A percentile compares a stretch with the other conserved stretches of the same genome.
Evolutionary conservation across 2,329 filamentous ascomycete genomes (phyloP).

Genomic region (Colletotrichum trifolii): DNA sequence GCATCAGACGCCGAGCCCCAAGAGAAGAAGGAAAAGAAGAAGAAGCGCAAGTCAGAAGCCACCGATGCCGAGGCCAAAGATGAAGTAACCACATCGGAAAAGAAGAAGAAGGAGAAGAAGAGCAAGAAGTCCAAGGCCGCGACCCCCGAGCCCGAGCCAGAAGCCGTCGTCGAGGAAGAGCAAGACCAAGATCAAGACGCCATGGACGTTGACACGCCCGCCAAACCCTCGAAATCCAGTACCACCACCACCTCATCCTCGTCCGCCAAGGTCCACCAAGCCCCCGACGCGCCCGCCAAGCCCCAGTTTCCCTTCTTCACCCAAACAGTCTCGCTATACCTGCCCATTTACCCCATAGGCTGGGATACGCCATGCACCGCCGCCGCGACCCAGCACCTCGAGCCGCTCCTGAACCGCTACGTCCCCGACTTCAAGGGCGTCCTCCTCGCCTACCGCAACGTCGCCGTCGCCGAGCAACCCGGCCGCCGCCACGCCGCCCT

Average conservation of each 20-base stretch:
- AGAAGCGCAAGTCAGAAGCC: constrained; percentile 47
- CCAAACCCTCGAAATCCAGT: constrained; percentile 40
- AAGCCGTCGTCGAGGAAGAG: constrained; percentile 37
- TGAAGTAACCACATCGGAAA: constrained; percentile 19
- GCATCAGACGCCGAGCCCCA: constrained; percentile 44
- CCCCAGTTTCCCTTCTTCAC: constrained; percentile 77
- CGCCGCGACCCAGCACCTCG: constrained; percentile 78
- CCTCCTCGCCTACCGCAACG: constrained; percentile 78
- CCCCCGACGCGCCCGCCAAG: constrained; percentile 50
- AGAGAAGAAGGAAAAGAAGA: constrained; percentile 48
- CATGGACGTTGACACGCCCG: constrained; percentile 53
- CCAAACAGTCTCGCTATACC: constrained; percentile 83
- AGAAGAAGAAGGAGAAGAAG: constrained; percentile 41
- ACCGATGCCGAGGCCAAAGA: not conserved
- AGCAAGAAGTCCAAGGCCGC: constrained; percentile 41
- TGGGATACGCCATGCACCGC: constrained; percentile 77
- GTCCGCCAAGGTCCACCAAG: constrained; percentile 49
- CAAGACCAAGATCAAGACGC: constrained; percentile 39
- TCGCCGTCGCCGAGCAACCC: constrained; percentile 71
- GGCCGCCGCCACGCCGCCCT: constrained; percentile 57
- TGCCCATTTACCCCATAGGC: constrained; percentile 77
- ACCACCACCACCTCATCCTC: constrained; percentile 39
- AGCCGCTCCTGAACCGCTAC: constrained; percentile 80
- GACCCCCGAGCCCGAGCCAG: constrained; percentile 35
- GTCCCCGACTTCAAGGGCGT: constrained; percentile 78